Base-by-base conservation (phyloP, 768 basidiomycete species). In the Brasilioporus rufonigricans region DNA sequence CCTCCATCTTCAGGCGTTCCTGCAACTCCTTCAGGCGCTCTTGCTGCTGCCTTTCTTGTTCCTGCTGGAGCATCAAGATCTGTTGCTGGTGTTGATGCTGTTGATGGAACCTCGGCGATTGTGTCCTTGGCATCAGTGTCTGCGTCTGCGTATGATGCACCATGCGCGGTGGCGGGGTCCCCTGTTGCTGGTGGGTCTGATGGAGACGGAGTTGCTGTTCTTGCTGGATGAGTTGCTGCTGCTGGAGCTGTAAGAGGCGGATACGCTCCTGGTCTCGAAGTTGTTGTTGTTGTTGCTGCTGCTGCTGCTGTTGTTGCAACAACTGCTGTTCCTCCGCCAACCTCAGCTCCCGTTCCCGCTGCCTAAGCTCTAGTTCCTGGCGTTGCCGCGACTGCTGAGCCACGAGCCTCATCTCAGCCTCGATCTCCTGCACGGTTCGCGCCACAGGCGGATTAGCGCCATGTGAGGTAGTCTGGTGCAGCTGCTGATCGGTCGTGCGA, bases 41-140 rank as follows among this genome's bases (percentile, higher is more conserved):
- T 59, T 84, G 83, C 58, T 82, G 74, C 36, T 76, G 81, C 59
- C 77, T 76, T 55, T 85, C 80, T 60, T 87, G 82, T 60, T 89
- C 84, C 56, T 87, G 84, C 61, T 87, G 87, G 19, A 86, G 72
- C 39, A 85, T 74, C 53, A 87, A 67, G 48, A 84, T 79, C 65
- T 89, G 89, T 44, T 87, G 83, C 54, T 89, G 78, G 64, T 87
- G 85, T 55, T 89, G 87, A 53, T 86, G 80, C 60, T 87, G 84
- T 52, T 88, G 86, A 59, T 86, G 80, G 69, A 90, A 88, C 19
- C 87, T 82, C n/a, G 87, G 88, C 3, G 89, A 89, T 61, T 89
- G 88, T 4, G 86, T 84, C 21, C 81, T 80, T 6, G 87, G 83
- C 41, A 70, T 44, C 41, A 70, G 31, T 4, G 46, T 43, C 49